Conservation (phyloP, 371 early-diverging fungal species). For the Mortierella sp. region DNA sequence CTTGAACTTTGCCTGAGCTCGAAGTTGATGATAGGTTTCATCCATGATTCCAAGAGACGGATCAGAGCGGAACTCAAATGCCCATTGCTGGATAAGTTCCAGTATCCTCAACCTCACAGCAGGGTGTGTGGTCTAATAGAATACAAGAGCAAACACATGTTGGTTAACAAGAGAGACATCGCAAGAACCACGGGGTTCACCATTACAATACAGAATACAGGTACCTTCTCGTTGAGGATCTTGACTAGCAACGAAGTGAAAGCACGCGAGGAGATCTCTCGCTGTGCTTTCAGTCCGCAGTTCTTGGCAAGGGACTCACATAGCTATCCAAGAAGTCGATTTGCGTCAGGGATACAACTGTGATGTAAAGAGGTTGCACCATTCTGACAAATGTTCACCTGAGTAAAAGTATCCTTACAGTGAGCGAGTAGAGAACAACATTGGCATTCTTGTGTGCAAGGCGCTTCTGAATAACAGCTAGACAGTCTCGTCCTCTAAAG, state of each 20-base stretch:
- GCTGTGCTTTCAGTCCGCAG: conserved; percentile 81
- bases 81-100: conserved; percentile 92
- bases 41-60: conserved; percentile 87
- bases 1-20: conserved; percentile 58
- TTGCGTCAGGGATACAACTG: not conserved
- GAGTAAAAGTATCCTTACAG: conserved; percentile 59
- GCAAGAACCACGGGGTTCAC: not conserved
- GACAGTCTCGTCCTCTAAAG: conserved; percentile 74
- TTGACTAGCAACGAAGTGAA: conserved; percentile 87
- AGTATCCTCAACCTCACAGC: conserved; percentile 82
- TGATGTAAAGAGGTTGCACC: not conserved
- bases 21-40: conserved; percentile 82
- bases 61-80: conserved; percentile 84
- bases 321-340: conserved; percentile 54
- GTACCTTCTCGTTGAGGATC: conserved; percentile 77
- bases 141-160: not conserved
- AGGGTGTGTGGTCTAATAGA: conserved; percentile 71
- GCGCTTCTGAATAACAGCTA: conserved; percentile 80
- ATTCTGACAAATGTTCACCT: not conserved
- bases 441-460: conserved; percentile 82
- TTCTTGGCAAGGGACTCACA: conserved; percentile 92
- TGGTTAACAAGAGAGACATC: not conserved
- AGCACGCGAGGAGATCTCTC: conserved; percentile 86
- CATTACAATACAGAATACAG: conserved; percentile 5
- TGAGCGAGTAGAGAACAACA: conserved; percentile 81